These are phyloP conservation scores for Sphaerulina vaccinii DNA, from an alignment of 2,329 filamentous ascomycete species.

Conservation along the genomic window DNA sequence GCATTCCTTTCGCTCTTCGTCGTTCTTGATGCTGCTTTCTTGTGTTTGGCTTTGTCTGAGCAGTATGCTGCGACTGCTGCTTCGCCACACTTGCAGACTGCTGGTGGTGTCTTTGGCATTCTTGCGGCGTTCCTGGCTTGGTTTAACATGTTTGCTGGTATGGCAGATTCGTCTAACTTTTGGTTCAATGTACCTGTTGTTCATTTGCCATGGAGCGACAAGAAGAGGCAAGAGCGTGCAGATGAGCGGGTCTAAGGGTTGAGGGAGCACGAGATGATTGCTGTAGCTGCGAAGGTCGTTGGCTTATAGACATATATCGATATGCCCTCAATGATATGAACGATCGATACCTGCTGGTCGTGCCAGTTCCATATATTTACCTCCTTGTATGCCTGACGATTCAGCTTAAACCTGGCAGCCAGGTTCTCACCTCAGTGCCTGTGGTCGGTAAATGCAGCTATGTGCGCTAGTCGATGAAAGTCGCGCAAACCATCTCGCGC, in stretches of 20 bases:
- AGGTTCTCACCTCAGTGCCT: no score
- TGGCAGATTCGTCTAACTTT: conserved; percentile 55
- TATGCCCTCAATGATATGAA: no score
- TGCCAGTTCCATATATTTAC: no score
- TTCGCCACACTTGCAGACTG: conserved; percentile 50
- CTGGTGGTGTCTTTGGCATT: conserved; percentile 77
- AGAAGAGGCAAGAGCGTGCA: neutral
- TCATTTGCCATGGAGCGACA: conserved; percentile 39
- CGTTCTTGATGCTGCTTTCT: conserved; percentile 69
- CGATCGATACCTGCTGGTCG: no score
- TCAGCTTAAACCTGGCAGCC: no score
- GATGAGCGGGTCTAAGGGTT: neutral
- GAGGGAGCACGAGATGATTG: no score
- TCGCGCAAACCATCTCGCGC: no score
- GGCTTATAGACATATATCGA: no score
- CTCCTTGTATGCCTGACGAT: no score
- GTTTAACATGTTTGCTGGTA: conserved; percentile 74
- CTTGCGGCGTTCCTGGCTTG: conserved; percentile 78
- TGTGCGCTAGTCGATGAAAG: no score
- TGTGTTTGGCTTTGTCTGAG: conserved; percentile 59
- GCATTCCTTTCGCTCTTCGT: conserved; percentile 79
- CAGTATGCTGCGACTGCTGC: conserved; percentile 32
- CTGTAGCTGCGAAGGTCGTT: no score
- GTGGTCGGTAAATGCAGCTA: no score
- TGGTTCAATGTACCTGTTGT: conserved; percentile 34